Evolutionary conservation across 1,284 basidiomycete species (phyloP).

Genomic region (Volvariella volvacea): DNA sequence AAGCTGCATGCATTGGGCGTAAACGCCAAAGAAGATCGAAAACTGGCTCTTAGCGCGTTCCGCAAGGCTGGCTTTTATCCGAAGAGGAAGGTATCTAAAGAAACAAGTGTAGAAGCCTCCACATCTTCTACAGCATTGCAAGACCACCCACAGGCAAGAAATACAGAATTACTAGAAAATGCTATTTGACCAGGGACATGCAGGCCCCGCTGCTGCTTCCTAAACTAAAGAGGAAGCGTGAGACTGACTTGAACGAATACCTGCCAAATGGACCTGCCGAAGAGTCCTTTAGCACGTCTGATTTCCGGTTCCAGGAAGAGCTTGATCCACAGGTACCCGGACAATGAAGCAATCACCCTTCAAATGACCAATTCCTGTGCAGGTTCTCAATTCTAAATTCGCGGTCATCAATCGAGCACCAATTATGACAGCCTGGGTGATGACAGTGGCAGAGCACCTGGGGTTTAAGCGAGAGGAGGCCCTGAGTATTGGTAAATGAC

Average conservation of each 20-base stretch:
- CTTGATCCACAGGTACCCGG: slow-evolving; percentile 56
- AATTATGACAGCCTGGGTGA: slow-evolving; percentile 91
- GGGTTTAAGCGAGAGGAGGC: slow-evolving; percentile 87
- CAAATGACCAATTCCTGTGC: not conserved
- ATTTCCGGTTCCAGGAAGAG: slow-evolving; percentile 66
- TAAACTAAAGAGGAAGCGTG: slow-evolving; percentile 42
- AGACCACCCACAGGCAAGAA: not conserved
- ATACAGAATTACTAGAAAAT: no score
- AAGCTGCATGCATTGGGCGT: slow-evolving; percentile 55
- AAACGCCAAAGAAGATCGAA: slow-evolving; percentile 64
- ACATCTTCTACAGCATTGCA: slow-evolving; percentile 12
- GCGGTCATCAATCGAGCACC: slow-evolving; percentile 87
- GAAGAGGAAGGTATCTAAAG: slow-evolving; percentile 15
- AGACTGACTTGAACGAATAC: slow-evolving; percentile 49
- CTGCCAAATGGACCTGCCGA: slow-evolving; percentile 47
- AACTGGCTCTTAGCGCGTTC: slow-evolving; percentile 54
- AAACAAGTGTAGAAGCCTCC: slow-evolving; percentile 16
- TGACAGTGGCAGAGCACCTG: slow-evolving; percentile 76
- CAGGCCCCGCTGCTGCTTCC: not conserved
- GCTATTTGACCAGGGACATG: no score
- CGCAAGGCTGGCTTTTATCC: slow-evolving; percentile 53
- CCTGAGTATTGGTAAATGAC: slow-evolving; percentile 68
- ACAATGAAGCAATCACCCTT: not conserved
- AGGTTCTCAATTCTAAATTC: slow-evolving; percentile 57
- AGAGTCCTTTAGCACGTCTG: slow-evolving; percentile 42